These are phyloP conservation scores for Fusarium longipes DNA, from an alignment of 2,329 filamentous ascomycete species.

Conservation along the genomic window DNA sequence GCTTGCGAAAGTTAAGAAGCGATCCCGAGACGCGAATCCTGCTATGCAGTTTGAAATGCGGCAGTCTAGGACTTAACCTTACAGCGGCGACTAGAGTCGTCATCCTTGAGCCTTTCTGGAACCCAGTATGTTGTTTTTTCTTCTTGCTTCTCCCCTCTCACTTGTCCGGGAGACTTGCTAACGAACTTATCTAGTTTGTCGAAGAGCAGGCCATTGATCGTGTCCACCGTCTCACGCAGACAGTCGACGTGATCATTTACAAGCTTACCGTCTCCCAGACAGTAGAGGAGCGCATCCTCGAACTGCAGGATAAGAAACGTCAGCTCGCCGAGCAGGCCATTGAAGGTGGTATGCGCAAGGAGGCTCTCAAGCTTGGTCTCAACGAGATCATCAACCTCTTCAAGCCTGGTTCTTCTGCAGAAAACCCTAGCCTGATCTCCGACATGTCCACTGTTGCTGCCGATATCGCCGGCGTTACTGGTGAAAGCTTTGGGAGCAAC, in stretches of 20 bases:
- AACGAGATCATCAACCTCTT: slow-evolving; percentile 95
- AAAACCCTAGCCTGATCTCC: slow-evolving; percentile 30
- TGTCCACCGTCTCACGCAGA: slow-evolving; percentile 98
- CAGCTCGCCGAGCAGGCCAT: slow-evolving; percentile 92
- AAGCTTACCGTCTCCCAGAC: slow-evolving; percentile 88
- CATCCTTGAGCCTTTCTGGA: slow-evolving; percentile 98
- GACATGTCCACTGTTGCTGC: slow-evolving; percentile 32
- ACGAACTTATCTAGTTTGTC: slow-evolving; percentile 73
- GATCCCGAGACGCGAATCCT: slow-evolving; percentile 82
- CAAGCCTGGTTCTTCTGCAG: slow-evolving; percentile 65
- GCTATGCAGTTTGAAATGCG: slow-evolving; percentile 93
- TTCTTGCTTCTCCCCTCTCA: background rate
- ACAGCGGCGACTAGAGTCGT: slow-evolving; percentile 94
- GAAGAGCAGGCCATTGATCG: slow-evolving; percentile 99
- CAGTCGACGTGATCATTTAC: slow-evolving; percentile 93
- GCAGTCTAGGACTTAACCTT: slow-evolving; percentile 90
- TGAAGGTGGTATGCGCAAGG: slow-evolving; percentile 80
- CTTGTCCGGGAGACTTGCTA: background rate
- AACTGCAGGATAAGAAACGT: slow-evolving; percentile 92
- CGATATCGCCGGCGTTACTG: no score
- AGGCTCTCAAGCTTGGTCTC: slow-evolving; percentile 84
- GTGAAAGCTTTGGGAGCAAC: slow-evolving; percentile 28
- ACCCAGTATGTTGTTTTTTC: slow-evolving; percentile 71
- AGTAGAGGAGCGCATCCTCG: slow-evolving; percentile 95
- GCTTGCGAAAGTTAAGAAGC: slow-evolving; percentile 79